Evolutionary conservation across 2,329 filamentous ascomycete species (phyloP).

Genomic region (Fusarium albosuccineum): DNA sequence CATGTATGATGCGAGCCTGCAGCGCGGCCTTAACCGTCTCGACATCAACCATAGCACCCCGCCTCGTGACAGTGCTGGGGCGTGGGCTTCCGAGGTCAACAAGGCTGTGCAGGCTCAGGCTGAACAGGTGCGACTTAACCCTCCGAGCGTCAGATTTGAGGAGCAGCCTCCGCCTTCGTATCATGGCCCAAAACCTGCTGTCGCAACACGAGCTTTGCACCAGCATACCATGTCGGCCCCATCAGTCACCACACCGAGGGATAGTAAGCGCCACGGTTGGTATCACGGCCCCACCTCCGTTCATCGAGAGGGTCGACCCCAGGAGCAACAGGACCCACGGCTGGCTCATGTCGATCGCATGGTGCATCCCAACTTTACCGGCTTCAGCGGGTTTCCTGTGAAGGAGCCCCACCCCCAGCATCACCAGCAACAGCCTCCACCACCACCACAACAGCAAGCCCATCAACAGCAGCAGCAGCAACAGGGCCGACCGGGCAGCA

Average conservation of each 20-base stretch:
- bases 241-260: conserved; percentile 66
- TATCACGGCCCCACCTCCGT: conserved; percentile 69
- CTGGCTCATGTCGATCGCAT: conserved; percentile 67
- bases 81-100: conserved; percentile 70
- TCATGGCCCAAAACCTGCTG: conserved; percentile 48
- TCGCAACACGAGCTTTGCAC: conserved; percentile 55
- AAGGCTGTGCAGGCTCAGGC: conserved; percentile 67
- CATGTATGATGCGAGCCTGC: conserved; percentile 75
- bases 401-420: conserved; percentile 48
- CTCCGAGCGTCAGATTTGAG: conserved; percentile 68
- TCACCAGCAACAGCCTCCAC: conserved; percentile 43
- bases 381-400: conserved; percentile 64
- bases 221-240: conserved; percentile 73
- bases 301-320: conserved; percentile 53
- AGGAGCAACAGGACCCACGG: conserved; percentile 48
- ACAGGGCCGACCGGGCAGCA: conserved; percentile 47
- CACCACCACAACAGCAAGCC: conserved; percentile 17
- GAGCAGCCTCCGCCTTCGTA: conserved; percentile 56
- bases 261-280: conserved; percentile 78
- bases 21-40: conserved; percentile 74
- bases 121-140: conserved; percentile 62
- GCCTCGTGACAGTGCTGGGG: conserved; percentile 64
- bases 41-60: conserved; percentile 70
- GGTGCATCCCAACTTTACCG: conserved; percentile 68
- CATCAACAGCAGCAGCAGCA: conserved; percentile 48